phyloP scores from a whole-genome alignment of 192 early-diverging fungal species.

The Polychytrium aggregatum region DNA sequence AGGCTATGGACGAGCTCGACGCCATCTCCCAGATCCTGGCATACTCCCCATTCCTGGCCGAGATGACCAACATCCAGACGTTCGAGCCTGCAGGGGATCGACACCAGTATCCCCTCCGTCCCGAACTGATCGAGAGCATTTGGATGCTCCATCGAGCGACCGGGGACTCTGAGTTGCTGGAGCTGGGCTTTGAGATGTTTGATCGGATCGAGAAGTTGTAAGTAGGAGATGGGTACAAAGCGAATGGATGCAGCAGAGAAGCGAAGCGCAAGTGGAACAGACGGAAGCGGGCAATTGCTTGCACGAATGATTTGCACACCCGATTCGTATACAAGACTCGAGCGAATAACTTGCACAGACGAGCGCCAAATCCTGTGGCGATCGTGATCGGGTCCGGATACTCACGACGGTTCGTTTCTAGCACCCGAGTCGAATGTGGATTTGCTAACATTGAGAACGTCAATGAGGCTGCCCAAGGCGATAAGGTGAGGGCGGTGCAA shows the following conservation, averaged over 20 bases:
- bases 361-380: too few species aligned
- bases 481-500: too few species aligned
- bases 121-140: conserved; percentile 68
- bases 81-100: not conserved
- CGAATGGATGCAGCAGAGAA: too few species aligned
- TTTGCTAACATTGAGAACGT: conserved; percentile 20
- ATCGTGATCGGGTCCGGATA: too few species aligned
- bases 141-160: conserved; percentile 16
- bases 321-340: too few species aligned
- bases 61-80: conserved; percentile 9
- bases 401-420: not conserved
- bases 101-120: conserved; percentile 62
- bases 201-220: conserved; percentile 12
- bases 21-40: conserved; percentile 56
- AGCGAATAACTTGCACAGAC: too few species aligned
- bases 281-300: too few species aligned
- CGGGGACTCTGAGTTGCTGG: conserved; percentile 10
- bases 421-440: conserved; percentile 12
- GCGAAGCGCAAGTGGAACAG: too few species aligned
- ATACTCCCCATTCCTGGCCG: conserved; percentile 51
- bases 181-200: conserved; percentile 10
- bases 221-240: not conserved
- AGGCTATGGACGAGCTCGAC: conserved; percentile 8
- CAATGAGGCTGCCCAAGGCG: conserved; percentile 4
- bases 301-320: not conserved